A percentile compares a stretch with the other conserved stretches of the same genome.
Evolutionary conservation across 2,329 filamentous ascomycete species (phyloP).

Genomic region (Epichloe brachyelytri): DNA sequence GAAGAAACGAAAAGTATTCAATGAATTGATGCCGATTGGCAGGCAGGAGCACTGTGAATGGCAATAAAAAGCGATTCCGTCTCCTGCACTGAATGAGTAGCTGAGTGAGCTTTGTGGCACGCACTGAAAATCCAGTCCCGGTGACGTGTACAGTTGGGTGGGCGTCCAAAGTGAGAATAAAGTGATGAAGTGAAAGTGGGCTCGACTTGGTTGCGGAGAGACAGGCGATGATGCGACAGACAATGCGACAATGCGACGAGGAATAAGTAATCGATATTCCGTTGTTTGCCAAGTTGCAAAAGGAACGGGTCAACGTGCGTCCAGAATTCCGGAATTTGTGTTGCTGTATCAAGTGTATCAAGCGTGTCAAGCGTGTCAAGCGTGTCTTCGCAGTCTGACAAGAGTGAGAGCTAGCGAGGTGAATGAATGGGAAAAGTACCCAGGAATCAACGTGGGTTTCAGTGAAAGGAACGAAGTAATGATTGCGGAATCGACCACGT

Average conservation of each 20-base stretch:
- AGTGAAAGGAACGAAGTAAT: conserved; percentile 5
- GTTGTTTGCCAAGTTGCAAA: conserved; percentile 7
- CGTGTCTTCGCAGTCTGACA: not conserved
- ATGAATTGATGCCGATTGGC: not conserved
- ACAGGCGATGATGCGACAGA: not conserved
- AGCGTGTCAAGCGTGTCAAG: not conserved
- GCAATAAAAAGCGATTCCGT: not conserved
- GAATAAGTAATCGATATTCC: not conserved
- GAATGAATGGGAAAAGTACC: not conserved
- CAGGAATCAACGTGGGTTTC: conserved; percentile 5
- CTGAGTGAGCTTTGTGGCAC: not conserved
- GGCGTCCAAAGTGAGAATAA: conserved; percentile 1
- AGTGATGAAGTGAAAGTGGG: conserved; percentile 1
- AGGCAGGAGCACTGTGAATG: not conserved
- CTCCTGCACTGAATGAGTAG: not conserved
- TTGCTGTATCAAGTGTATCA: not conserved
- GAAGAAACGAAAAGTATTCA: not conserved
- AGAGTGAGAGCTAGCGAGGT: not conserved
- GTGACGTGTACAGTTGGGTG: not conserved
- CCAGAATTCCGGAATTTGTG: not conserved
- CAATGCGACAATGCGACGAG: not conserved
- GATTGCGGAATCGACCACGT: conserved; percentile 1
- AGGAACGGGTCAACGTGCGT: conserved; percentile 18
- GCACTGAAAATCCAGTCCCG: conserved; percentile 10
- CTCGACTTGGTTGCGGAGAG: not conserved